Evolutionary conservation across 805 yeast genomes (phyloP), one percentile per base, ranked within the genome.

Genomic region (Hanseniaspora guilliermondii): DNA sequence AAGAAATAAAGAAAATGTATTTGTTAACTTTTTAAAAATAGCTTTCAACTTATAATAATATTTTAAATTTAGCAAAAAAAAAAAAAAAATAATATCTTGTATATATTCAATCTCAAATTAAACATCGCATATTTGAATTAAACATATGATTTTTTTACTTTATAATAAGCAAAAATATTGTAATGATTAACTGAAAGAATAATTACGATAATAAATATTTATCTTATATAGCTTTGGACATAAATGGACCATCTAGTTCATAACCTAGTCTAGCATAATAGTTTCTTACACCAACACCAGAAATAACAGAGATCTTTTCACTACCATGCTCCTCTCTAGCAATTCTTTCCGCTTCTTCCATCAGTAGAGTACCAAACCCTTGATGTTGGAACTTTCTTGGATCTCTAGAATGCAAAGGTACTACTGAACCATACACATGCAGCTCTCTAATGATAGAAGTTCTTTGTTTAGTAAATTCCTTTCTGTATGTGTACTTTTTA

Each of bases 361-460:
- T 93, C 50, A 93, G 70, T 62, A 93, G 74, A 6, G 98, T 91
- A 59, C 98, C 98, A 67, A 91, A 93, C 21, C 98, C 98, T 74
- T 93, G 98, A 73, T 93, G 98, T 72, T 93, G 98, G 74, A 93
- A 93, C 69, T 93, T 93, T 64, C 96, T 78, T 46, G 98, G 98
- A 69, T 93, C 98, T 60, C 97, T 77, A 3, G 94, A 85, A 67
- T 93, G 98, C 56, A 93, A 70, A 3, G 98, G 97, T 21, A 93
- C 98, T 19, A 89, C 98, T 4, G 95, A 85, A 14, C 98, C 98
- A 64, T 93, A 93, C 32, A 93, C 98, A 63, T 93, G 98, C 60
- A 93, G 73, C 68, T 93, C 98, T 69, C 98, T 79, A n/a, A 93
- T 97, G 53, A 93, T 80, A 2, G 96, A 87, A 0, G 97, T 86